A percentile compares a stretch with the other conserved stretches of the same genome.
Conservation (phyloP, 495 filamentous ascomycete genomes). For the Tuber borchii region DNA sequence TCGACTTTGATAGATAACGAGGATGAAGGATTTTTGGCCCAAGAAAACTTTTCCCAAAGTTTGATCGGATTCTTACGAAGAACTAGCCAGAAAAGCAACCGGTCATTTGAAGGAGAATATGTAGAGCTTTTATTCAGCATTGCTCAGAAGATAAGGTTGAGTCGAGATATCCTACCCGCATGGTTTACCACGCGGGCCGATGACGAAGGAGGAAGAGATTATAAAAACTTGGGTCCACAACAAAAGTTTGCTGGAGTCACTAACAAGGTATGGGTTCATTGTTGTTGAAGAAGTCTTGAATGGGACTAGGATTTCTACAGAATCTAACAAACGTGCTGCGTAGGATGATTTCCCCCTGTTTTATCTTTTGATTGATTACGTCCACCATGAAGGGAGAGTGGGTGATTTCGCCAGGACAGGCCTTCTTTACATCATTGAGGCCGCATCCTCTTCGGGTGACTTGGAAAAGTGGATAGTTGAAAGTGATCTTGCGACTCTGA, state of each 20-base stretch:
- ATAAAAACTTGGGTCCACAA: constrained; percentile 47
- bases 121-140: constrained; percentile 91
- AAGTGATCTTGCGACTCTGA: constrained; percentile 90
- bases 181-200: constrained; percentile 68
- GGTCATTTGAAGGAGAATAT: constrained; percentile 72
- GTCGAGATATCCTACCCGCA: constrained; percentile 71
- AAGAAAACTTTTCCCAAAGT: constrained; percentile 71
- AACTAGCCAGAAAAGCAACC: constrained; percentile 55
- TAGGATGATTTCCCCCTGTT: constrained; percentile 86
- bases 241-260: constrained; percentile 76
- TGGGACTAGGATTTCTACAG: background rate
- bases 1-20: constrained; percentile 88
- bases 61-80: constrained; percentile 70
- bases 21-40: constrained; percentile 85
- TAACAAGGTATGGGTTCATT: constrained; percentile 51
- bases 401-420: constrained; percentile 98
- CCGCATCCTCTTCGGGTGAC: constrained; percentile 69
- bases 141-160: constrained; percentile 84
- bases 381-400: constrained; percentile 84
- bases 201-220: constrained; percentile 43
- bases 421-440: constrained; percentile 90
- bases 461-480: constrained; percentile 95
- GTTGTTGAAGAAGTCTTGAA: background rate
- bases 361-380: constrained; percentile 89
- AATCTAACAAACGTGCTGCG: constrained; percentile 13